Conservation (phyloP, 2,329 filamentous ascomycete genomes). For the Tolypocladium cylindrosporum region DNA sequence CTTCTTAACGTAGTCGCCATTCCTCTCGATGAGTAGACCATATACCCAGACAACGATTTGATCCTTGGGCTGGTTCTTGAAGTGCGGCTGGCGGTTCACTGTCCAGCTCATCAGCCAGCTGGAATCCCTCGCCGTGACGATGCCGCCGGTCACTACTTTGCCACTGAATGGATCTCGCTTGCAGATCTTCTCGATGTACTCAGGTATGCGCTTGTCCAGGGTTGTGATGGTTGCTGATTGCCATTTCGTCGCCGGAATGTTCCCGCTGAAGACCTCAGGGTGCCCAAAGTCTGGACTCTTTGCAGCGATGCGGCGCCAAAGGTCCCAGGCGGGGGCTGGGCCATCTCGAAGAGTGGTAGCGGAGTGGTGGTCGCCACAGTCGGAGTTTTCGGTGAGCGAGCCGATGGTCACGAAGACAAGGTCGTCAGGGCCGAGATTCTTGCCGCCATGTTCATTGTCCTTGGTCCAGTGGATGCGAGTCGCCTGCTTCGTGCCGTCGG, state of each 20-base stretch:
- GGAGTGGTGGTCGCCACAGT: background rate
- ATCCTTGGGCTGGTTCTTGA: background rate
- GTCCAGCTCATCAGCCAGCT: background rate
- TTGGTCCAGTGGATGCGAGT: background rate
- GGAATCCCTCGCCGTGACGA: slow-evolving; percentile 14
- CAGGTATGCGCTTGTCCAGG: slow-evolving; percentile 14
- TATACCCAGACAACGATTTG: background rate
- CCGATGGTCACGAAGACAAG: background rate
- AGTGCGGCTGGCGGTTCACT: background rate
- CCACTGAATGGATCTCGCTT: slow-evolving; percentile 17
- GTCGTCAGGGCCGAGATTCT: background rate
- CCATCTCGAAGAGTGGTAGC: background rate
- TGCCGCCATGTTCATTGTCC: background rate
- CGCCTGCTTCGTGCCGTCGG: background rate
- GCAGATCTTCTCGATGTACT: slow-evolving; percentile 10
- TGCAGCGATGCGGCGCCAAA: background rate
- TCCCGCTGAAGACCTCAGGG: background rate
- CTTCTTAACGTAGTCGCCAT: background rate
- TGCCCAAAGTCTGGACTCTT: background rate
- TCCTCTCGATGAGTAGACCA: background rate
- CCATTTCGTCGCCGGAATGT: background rate
- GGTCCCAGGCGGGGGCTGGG: background rate
- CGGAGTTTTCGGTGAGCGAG: background rate
- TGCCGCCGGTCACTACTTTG: slow-evolving; percentile 22
- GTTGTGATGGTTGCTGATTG: slow-evolving; percentile 11